Evolutionary conservation across 2,329 filamentous ascomycete species (phyloP).

Genomic region (Penicillium nordicum): DNA sequence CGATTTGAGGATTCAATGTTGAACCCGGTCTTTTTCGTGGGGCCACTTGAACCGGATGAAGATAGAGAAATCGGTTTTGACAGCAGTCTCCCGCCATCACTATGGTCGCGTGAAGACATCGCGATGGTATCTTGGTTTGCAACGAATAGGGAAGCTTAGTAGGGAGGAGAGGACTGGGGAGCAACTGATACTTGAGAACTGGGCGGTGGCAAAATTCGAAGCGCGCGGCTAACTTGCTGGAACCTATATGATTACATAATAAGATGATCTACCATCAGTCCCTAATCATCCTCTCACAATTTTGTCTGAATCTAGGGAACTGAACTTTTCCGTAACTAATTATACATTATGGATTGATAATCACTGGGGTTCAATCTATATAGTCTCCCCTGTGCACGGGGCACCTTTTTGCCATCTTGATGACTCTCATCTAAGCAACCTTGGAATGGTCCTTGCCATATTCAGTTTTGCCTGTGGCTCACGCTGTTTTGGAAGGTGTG

Average conservation of each 20-base stretch:
- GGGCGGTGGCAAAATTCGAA: constrained; percentile 24
- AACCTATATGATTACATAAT: no score
- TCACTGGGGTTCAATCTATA: neutral
- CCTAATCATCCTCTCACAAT: neutral
- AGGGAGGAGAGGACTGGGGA: neutral
- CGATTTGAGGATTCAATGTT: constrained; percentile 30
- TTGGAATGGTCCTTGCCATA: no score
- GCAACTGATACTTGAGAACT: constrained; percentile 12
- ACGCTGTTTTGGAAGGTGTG: no score
- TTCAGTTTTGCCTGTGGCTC: no score
- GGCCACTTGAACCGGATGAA: constrained; percentile 34
- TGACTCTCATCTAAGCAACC: no score
- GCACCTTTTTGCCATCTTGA: no score
- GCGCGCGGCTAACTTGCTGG: constrained; percentile 7
- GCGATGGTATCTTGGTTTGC: neutral
- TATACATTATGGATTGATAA: neutral
- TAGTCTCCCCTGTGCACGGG: neutral
- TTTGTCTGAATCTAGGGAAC: neutral
- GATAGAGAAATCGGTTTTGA: constrained; percentile 43
- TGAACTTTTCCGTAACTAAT: neutral
- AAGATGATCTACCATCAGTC: no score
- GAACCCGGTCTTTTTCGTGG: constrained; percentile 32
- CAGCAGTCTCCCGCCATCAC: neutral
- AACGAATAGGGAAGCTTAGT: neutral
- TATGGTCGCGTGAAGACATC: constrained; percentile 20